phyloP scores from a whole-genome alignment of 441 rosid species.

The Aleurites moluccanus region DNA sequence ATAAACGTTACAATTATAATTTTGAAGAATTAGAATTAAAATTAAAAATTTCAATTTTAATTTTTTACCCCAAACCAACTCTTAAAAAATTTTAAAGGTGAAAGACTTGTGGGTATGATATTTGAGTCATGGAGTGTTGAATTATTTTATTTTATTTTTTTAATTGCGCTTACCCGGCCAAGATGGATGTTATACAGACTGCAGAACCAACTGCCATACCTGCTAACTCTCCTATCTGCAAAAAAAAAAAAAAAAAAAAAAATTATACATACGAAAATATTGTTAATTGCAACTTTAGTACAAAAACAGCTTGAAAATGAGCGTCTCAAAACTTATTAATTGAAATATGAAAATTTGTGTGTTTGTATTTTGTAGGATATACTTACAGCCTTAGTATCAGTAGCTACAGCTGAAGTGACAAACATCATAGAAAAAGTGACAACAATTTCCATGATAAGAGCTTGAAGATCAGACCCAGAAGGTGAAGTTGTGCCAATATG shows the following conservation, averaged over 20 bases:
- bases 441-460: slow-evolving; percentile 59
- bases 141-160: not conserved
- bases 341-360: no score
- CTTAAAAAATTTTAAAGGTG: no score
- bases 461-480: slow-evolving; percentile 48
- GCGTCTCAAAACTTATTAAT: no score
- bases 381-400: slow-evolving; percentile 59
- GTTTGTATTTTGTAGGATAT: not conserved
- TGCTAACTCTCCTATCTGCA: slow-evolving; percentile 64
- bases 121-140: no score
- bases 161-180: slow-evolving; percentile 51
- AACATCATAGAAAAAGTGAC: slow-evolving; percentile 68
- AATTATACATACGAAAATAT: no score
- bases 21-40: no score
- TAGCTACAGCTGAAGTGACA: slow-evolving; percentile 58
- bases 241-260: not conserved
- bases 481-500: slow-evolving; percentile 53
- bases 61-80: no score
- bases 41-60: no score
- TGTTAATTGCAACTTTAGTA: no score
- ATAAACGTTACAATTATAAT: no score
- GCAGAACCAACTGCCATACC: slow-evolving; percentile 73
- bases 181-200: slow-evolving; percentile 59
- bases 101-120: no score
- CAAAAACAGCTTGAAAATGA: no score